Evolutionary conservation across 306 rosid genomes (phyloP).

Genomic region (Quercus cerris): DNA sequence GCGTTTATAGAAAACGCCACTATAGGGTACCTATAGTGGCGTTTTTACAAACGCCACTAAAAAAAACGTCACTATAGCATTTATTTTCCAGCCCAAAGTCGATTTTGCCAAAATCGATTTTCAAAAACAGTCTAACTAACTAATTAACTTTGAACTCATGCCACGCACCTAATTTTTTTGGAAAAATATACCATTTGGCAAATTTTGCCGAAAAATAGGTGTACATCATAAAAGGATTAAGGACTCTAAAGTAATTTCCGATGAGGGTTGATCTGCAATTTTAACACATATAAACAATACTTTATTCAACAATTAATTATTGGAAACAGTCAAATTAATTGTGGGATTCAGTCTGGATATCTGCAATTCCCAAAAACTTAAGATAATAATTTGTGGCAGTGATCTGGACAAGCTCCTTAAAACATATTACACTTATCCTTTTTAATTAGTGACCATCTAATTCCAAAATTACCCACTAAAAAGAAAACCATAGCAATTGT

Average conservation of each 20-base stretch:
- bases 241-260: background rate
- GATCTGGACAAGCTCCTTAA: constrained; percentile 7
- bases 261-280: background rate
- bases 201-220: no score
- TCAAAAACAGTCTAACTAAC: no score
- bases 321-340: constrained; percentile 12
- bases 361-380: constrained; percentile 47
- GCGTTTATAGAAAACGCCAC: no score
- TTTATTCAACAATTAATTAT: background rate
- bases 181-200: no score
- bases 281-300: background rate
- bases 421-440: background rate
- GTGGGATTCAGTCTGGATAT: constrained; percentile 36
- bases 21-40: no score
- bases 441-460: background rate
- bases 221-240: background rate
- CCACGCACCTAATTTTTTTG: no score
- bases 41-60: no score
- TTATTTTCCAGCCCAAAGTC: no score
- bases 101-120: no score
- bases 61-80: no score
- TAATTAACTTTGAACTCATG: no score
- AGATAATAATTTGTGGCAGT: constrained; percentile 28
- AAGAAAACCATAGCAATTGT: background rate
- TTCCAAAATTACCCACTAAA: constrained; percentile 5